Base-by-base conservation (phyloP, 2,329 filamentous ascomycete species). In the Fusarium goolgardi region DNA sequence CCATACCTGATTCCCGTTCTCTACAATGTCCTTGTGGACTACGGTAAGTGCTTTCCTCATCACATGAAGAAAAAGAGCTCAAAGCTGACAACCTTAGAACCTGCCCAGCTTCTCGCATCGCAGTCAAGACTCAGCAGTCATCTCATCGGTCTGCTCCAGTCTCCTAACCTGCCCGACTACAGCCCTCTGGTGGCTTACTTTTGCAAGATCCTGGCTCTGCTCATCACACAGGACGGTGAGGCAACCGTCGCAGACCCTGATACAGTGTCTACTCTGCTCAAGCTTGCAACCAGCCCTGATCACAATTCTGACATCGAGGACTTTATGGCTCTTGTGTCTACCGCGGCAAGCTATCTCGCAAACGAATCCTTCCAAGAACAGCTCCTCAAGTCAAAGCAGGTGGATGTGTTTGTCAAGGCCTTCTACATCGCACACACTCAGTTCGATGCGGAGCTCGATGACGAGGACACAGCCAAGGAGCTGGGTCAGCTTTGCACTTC, bases 1-100 rank as follows among this genome's bases (percentile, higher is more conserved):
- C 76, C 81, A 0, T 86, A 86, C 72, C 81, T 82, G 35, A 82
- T 90, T 40, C 85, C 87, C 0, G 88, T 90, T 10, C 76, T 90
- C 6, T 88, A 85, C 75, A 90, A 90, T 71, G 81, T 89, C 47
- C 83, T 87, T 55, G 82, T 90, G 16, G 88, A 90, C 73, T 90
- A 88, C 72, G 86, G 87, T 89, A 74, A 77, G 44, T 34, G 7
- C 4, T 16, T 10, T 20, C 3, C 5, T 25, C 18, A 37, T n/a
- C 6, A n/a, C 4, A 10, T 25, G 4, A 21, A 8, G 3, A 16
- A 2, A 21, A 8, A 2, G 15, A 2, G 7, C 18, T 1, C 5
- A 13, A 25, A 11, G 25, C 63, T 72, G 10, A 75, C 31, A 27
- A 12, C 1, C 9, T 3, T 55, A 90, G 87, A 86, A 67, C 84